Base-by-base conservation (phyloP, 2,329 filamentous ascomycete genomes). In the Neofusicoccum cordaticola region DNA sequence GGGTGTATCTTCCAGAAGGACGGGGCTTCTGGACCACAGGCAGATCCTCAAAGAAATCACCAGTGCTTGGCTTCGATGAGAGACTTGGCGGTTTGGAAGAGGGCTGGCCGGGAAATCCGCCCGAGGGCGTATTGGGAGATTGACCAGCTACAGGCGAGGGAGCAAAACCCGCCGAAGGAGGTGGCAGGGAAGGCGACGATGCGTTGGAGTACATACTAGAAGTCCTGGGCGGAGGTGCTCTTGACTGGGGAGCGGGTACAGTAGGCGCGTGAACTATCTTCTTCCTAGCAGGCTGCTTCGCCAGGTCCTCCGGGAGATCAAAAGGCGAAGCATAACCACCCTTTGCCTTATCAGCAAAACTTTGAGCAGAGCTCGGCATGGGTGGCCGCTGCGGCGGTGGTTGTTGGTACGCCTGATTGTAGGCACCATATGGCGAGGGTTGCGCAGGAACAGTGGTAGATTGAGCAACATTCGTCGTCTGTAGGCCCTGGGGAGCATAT, bases 241-340 rank as follows among this genome's bases (percentile, higher is more conserved):
- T 73, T 5, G 80, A 74, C 37, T 83, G 78, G 58, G 70, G 67
- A 57, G 77, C 70, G n/a, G 73, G 62, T 9, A 71, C 62, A 48
- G 67, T 64, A 3, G 48, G 42, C 2, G 57, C 57, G 58, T 75
- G 47, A 9, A 65, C 63, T 3, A 52, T 35, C 19, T 45, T 50
- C 19, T 52, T 70, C 64, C 80, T 90, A 89, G 75, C 88, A 83
- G 71, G 90, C 31, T 83, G 87, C 69, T 90, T 90, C 34, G 90
- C 85, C 35, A 99, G 85, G 63, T 97, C 94, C 78, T 95, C 91
- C 3, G 95, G 95, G 19, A 99, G 83, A 78, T 99, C 96, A 71
- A 97, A 99, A 0, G 95, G 95, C 19, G 94, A 98, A 56, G 90
- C 85, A 75, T 99, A 99, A 7, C 94, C 93, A 64, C 91, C 91